Evolutionary conservation across 1,139 yeast genomes (phyloP), one percentile per base, ranked within the genome.

Genomic region (Torulaspora globosa): DNA sequence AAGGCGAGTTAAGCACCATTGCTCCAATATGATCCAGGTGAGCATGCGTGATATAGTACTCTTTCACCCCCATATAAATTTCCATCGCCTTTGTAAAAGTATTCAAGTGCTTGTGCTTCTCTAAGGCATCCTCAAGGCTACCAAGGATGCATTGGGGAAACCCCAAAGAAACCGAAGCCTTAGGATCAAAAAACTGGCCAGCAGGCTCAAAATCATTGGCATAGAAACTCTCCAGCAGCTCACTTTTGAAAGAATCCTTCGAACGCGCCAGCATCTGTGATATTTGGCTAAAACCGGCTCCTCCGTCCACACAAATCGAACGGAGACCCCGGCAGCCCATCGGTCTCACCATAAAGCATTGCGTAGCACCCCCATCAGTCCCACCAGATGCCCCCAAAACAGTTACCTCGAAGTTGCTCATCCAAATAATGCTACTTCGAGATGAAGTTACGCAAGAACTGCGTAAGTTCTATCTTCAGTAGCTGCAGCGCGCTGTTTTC

Each of bases 11-110:
- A 43, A 88, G 67, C 1, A 83, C 78, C 43, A 88, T 62, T 1
- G 84, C 87, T 4, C 76, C 66, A 15, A 87, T 73, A 62, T 89
- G 97, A 64, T 89, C 97, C 44, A 88, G 63, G 65, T 89, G 97
- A 0, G 94, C 80, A 66, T 89, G 97, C 1, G 96, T 79, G 31
- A 89, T 74, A 42, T 85, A 73, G 50, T 78, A 78, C 27, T 74
- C 70, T 8, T 55, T 50, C 1, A 68, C 53, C 11, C 53, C 53
- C 18, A 53, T 54, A 39, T 54, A 61, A 4, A 60, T 15, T n/a
- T 40, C 39, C 6, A 48, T 26, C n/a, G 58, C 51, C 30, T 41
- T 44, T 15, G 39, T 44, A 36, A 47, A 32, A 2, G 46, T 36
- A 27, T 40, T 44, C 27, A 7, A n/a, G 5, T 10, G 10, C 11